Evolutionary conservation across 495 filamentous ascomycete genomes (phyloP), one percentile per base, ranked within the genome.

Genomic region (Penicillium parvum): DNA sequence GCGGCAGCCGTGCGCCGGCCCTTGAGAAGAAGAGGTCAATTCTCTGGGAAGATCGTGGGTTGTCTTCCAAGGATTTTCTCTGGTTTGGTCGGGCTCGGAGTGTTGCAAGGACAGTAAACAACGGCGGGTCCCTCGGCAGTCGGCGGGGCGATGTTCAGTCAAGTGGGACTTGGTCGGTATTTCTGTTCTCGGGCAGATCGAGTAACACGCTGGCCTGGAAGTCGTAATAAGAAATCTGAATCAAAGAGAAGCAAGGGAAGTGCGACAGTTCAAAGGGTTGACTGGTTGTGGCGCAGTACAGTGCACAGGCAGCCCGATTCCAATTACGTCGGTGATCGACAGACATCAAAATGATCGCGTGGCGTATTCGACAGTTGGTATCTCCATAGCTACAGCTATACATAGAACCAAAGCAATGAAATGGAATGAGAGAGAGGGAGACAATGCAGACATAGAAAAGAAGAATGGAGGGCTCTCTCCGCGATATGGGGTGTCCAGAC

Each of bases 291-390:
- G 50, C 55, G 52, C 45, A 52, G 55, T 51, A 27, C 47, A 36
- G 43, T 58, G 47, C 38, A 47, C 37, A 43, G 55, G 50, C 43
- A 23, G 15, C 12, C 19, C 29, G 33, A 38, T 22, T 9, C 32
- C 30, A 17, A 45, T 50, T 45, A 45, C 45, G 37, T 41, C 40
- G 25, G 25, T 23, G 38, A 47, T 46, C 44, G 36, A 43, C 30
- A 30, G n/a, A 4, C 9, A 5, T 35, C 17, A 14, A 20, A 32
- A 30, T 35, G 17, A 18, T 32, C 22, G 17, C 15, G n/a, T 27
- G 20, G 38, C 33, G 32, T 57, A 53, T 55, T 60, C 55, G 45
- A 49, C 50, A 53, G 37, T 57, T 67, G 57, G 61, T 65, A 65
- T 65, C 64, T 67, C 49, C 47, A 46, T 60, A 48, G 44, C 43